Base-by-base conservation (phyloP, 257 asterid genomes). In the Hygrophila difformis region DNA sequence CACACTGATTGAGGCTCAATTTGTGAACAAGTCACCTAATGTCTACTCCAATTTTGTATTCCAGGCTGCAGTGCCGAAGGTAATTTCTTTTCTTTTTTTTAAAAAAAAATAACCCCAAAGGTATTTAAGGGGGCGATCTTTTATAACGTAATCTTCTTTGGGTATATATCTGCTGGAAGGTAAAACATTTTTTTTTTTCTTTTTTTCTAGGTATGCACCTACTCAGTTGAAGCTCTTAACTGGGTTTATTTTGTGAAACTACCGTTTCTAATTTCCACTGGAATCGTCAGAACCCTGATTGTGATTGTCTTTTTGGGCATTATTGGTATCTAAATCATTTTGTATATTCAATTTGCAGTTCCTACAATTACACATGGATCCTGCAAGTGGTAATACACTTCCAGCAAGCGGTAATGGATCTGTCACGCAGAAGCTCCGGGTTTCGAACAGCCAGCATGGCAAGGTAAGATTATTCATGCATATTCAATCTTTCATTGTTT, bases 21-120 rank as follows among this genome's bases (percentile, higher is more conserved):
- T 91, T 67, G 42, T 49, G 24, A 91, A 91, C 69, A 86, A 80
- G 60, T 78, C 95, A 3, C 47, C 83, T 46, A 61, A 82, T 62
- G 60, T 55, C 21, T 83, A 65, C 69, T 74, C 89, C 12, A 78
- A 81, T 66, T 91, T 91, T 18, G 63, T 86, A 42, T 91, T 91
- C 71, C 97, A 80, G 84, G 94, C 95, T 17, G 96, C 99, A 0
- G 99, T 91, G 16, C 99, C 99, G 16, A 91, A 86, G 99, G 99
- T 86, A 82, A 43, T 53, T n/a, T 34, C 12, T 14, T 31, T 33
- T 16, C 14, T 44, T n/a, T n/a, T n/a, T n/a, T n/a, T n/a, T n/a
- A n/a, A n/a, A n/a, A n/a, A n/a, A n/a, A n/a, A n/a, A n/a, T n/a
- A n/a, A n/a, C n/a, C n/a, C n/a, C n/a, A n/a, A n/a, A n/a, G n/a